Base-by-base conservation (phyloP, 257 asterid species). In the Thymus mandschuricus region DNA sequence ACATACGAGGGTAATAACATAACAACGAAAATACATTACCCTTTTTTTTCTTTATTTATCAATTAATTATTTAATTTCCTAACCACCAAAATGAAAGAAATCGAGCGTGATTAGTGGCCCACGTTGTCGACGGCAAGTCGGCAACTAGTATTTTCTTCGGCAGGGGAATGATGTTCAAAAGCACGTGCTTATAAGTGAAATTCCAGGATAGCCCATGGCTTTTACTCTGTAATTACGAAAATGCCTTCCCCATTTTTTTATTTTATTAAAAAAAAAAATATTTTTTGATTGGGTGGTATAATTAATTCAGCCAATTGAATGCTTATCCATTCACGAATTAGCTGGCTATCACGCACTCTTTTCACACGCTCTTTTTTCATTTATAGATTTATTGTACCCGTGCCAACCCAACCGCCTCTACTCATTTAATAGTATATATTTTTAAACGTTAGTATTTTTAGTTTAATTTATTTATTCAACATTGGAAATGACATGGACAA, bases 241-340 rank as follows among this genome's bases (percentile, higher is more conserved):
- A 46, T 34, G 27, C 75, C 40, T n/a, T 41, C 15, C 46, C n/a
- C 27, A 15, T 51, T 33, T 68, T 33, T 9, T 30, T 0, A 57
- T 21, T 33, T 0, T 51, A 33, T 31, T 21, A 21, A 21, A 21
- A 21, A 21, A 21, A 21, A 21, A 21, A 21, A 21, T 21, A 21
- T 21, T 21, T 21, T 21, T 21, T 21, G 21, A 21, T 21, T 21
- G 21, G 21, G 21, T 21, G 21, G 21, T 21, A 40, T 60, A 40
- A 27, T 29, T 28, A 62, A 63, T 63, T 72, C 56, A 28, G 46
- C 64, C 33, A 50, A 55, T 38, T 28, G 1, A 61, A 50, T 34
- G 50, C 75, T 46, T 48, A 70, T 60, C 68, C 68, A 48, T 70
- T 60, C 76, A 71, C 15, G 31, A 70, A 34, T 70, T 60, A 71